Evolutionary conservation across 2,329 filamentous ascomycete genomes (phyloP), one percentile per base, ranked within the genome.

Genomic region (Scopulariopsis brevicaulis): DNA sequence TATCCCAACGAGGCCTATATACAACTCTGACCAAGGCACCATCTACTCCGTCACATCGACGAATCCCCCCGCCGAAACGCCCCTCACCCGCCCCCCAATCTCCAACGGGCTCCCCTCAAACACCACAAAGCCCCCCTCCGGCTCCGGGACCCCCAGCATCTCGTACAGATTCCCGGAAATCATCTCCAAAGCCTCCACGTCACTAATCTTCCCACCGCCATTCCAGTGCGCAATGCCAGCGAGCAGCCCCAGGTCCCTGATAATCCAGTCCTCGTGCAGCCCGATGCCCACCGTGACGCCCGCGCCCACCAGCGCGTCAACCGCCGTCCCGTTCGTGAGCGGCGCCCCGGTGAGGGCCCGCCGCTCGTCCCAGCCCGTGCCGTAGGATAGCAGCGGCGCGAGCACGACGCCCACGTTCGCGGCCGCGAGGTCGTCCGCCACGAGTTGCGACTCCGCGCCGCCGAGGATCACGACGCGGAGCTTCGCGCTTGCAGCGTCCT

Each of bases 91-190:
- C 6, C 76, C 76, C 4, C 77, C 79, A 65, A 86, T 80, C 63
- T 83, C 76, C 60, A 88, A 65, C 22, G 85, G 85, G 62, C 74
- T 83, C 0, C 83, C 83, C 65, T 87, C 84, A 56, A 76, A 83
- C 6, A 87, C 73, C 3, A 85, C 74, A 69, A 86, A 87, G 61
- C 86, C 78, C 60, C 64, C 55, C 43, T 67, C 60, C 7, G 66
- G 60, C 58, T 67, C 64, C 48, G 74, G 63, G 1, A 80, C 62
- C 0, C 82, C 83, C 14, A 87, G 68, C 12, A 87, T 75, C 61
- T 77, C 74, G 64, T 81, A 80, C 3, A 86, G 69, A 61, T 84
- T 85, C 14, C 64, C 67, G 25, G 80, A 79, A 1, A 85, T 76
- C 43, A 87, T 68, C 35, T 75, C 78, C 55, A 87, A 62, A 0